Conservation (phyloP, 768 basidiomycete genomes). For the Galerina marginata region DNA sequence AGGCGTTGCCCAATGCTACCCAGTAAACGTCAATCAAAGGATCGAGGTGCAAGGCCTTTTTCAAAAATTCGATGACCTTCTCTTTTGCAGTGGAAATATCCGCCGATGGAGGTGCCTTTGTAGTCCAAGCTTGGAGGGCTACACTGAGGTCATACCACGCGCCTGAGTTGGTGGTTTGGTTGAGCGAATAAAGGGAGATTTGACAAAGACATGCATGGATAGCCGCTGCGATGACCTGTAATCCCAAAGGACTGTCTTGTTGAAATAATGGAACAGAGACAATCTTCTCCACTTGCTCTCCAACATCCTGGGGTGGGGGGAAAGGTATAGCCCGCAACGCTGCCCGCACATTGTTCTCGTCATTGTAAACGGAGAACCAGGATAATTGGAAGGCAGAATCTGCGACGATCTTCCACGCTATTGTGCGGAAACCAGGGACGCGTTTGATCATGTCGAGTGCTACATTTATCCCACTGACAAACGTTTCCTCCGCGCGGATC, state of each 20-base stretch:
- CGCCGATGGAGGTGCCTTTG: conserved; percentile 28
- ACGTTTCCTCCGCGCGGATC: conserved; percentile 75
- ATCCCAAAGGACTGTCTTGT: conserved; percentile 29
- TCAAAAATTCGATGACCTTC: conserved; percentile 58
- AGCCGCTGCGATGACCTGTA: conserved; percentile 54
- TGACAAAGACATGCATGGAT: conserved; percentile 67
- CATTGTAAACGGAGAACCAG: conserved; percentile 49
- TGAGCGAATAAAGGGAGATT: conserved; percentile 58
- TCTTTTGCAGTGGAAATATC: conserved; percentile 40
- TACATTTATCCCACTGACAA: conserved; percentile 61
- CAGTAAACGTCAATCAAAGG: conserved; percentile 78
- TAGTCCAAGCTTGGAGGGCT: conserved; percentile 57
- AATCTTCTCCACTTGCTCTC: conserved; percentile 47
- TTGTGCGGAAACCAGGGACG: conserved; percentile 66
- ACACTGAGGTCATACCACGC: conserved; percentile 79
- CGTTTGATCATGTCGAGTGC: conserved; percentile 54
- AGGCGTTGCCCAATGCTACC: conserved; percentile 79
- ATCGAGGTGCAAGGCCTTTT: conserved; percentile 75
- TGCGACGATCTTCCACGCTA: conserved; percentile 84
- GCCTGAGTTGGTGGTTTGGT: conserved; percentile 55
- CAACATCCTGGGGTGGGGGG: conserved; percentile 44
- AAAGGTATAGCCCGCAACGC: conserved; percentile 39
- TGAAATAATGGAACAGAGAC: conserved; percentile 37
- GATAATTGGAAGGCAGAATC: conserved; percentile 80
- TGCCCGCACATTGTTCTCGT: conserved; percentile 44